These are phyloP conservation scores for Stellera chamaejasme DNA, from an alignment of 345 rosid genomes.

Conservation along the genomic window DNA sequence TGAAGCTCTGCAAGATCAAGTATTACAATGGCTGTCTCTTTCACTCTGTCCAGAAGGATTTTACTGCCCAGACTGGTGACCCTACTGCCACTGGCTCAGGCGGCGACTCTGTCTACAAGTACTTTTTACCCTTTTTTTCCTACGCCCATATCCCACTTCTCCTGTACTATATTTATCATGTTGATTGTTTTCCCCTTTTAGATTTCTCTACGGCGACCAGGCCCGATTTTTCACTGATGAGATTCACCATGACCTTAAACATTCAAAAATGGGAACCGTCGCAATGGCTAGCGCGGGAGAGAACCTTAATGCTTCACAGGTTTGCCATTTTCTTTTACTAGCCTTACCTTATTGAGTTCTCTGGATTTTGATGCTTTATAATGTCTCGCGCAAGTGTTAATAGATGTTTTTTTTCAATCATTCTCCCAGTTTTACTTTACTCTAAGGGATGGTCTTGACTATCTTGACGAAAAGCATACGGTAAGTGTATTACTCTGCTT, in stretches of 20 bases:
- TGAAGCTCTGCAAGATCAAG: constrained; percentile 95
- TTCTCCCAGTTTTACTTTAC: constrained; percentile 75
- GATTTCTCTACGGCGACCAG: constrained; percentile 81
- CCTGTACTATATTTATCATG: constrained; percentile 1
- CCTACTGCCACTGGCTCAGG: constrained; percentile 79
- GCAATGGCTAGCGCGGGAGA: constrained; percentile 98
- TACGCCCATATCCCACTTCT: not conserved
- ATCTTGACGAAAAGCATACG: constrained; percentile 95
- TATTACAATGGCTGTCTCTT: constrained; percentile 86
- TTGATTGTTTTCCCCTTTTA: constrained; percentile 14
- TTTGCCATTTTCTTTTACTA: constrained; percentile 11
- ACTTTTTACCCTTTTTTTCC: constrained; percentile 3
- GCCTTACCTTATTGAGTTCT: too few relatives aligned
- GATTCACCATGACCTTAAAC: constrained; percentile 82
- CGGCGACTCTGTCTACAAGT: constrained; percentile 91
- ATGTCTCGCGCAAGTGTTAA: not conserved
- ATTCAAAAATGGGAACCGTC: constrained; percentile 72
- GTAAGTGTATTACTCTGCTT: constrained; percentile 34
- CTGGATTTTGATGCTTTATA: not conserved
- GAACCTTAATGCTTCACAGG: constrained; percentile 98
- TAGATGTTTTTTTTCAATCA: not conserved
- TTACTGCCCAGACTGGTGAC: constrained; percentile 76
- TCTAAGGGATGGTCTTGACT: constrained; percentile 80
- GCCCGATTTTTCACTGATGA: constrained; percentile 87
- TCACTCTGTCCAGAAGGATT: constrained; percentile 88